Conservation (phyloP, 2,329 filamentous ascomycete species). For the Talaromyces sp. region DNA sequence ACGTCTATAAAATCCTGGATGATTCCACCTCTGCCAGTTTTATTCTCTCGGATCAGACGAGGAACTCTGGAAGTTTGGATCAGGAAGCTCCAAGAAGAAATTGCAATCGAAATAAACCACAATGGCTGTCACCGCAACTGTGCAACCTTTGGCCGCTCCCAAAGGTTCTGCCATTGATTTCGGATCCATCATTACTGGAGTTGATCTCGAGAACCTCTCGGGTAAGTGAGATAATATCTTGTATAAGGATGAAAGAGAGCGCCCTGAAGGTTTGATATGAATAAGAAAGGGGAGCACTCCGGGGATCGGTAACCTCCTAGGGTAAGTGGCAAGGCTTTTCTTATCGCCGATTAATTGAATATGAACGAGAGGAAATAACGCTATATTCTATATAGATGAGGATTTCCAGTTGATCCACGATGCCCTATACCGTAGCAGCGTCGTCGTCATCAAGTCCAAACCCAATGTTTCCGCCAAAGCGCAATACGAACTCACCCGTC, state of each 20-base stretch:
- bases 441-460: slow-evolving; percentile 71
- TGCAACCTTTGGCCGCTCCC: slow-evolving; percentile 28
- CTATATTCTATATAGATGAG: slow-evolving; percentile 46
- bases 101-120: not conserved
- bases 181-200: slow-evolving; percentile 59
- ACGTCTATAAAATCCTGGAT: not conserved
- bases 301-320: slow-evolving; percentile 61
- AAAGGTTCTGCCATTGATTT: slow-evolving; percentile 52
- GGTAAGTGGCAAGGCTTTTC: slow-evolving; percentile 22
- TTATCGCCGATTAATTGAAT: not conserved
- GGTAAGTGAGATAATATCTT: slow-evolving; percentile 48
- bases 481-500: slow-evolving; percentile 71
- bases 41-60: not conserved
- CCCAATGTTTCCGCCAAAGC: slow-evolving; percentile 63
- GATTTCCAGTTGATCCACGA: slow-evolving; percentile 64
- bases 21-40: not conserved
- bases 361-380: not conserved
- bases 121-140: slow-evolving; percentile 20
- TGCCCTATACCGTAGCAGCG: slow-evolving; percentile 66
- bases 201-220: slow-evolving; percentile 61
- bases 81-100: not conserved
- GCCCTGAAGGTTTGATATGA: slow-evolving; percentile 2
- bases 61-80: not conserved
- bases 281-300: slow-evolving; percentile 53
- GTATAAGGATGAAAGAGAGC: not conserved